These are phyloP conservation scores for Thelephora terrestris DNA, from an alignment of 1,284 basidiomycete species.

Conservation along the genomic window DNA sequence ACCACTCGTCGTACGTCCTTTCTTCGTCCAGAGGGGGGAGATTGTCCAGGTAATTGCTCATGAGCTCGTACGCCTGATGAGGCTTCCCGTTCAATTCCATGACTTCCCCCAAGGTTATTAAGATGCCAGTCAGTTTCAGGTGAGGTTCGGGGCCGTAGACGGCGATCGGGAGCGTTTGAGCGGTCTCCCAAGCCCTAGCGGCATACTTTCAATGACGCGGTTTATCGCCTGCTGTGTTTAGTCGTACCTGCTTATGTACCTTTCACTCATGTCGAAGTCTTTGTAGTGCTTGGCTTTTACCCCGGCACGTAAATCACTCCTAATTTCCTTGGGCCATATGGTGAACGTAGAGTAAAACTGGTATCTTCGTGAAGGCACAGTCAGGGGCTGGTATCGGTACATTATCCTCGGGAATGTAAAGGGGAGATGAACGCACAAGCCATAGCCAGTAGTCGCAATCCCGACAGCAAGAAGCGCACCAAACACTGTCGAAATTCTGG, in stretches of 20 bases:
- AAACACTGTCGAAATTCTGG: constrained; percentile 35
- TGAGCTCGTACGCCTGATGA: constrained; percentile 37
- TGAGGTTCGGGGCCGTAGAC: constrained; percentile 42
- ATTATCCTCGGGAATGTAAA: constrained; percentile 5
- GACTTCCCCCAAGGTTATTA: constrained; percentile 50
- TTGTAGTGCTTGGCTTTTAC: constrained; percentile 53
- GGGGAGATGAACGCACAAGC: constrained; percentile 34
- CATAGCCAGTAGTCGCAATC: constrained; percentile 38
- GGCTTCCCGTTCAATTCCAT: constrained; percentile 38
- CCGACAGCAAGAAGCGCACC: constrained; percentile 38
- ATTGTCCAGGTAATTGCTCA: not conserved
- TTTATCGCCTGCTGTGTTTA: not conserved
- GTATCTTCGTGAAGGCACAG: constrained; percentile 33
- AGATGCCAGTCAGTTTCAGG: constrained; percentile 65
- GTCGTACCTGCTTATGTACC: constrained; percentile 45
- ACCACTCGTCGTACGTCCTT: constrained; percentile 3
- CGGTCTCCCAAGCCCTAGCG: constrained; percentile 52
- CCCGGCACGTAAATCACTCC: constrained; percentile 52
- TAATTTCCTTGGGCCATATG: constrained; percentile 56
- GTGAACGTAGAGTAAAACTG: constrained; percentile 51
- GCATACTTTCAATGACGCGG: not conserved
- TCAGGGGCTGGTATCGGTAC: not conserved
- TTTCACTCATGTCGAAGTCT: constrained; percentile 44
- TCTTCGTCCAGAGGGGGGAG: not conserved
- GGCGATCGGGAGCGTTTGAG: constrained; percentile 38